Conservation (phyloP, 2,329 filamentous ascomycete genomes). For the Aspergillus ustus region DNA sequence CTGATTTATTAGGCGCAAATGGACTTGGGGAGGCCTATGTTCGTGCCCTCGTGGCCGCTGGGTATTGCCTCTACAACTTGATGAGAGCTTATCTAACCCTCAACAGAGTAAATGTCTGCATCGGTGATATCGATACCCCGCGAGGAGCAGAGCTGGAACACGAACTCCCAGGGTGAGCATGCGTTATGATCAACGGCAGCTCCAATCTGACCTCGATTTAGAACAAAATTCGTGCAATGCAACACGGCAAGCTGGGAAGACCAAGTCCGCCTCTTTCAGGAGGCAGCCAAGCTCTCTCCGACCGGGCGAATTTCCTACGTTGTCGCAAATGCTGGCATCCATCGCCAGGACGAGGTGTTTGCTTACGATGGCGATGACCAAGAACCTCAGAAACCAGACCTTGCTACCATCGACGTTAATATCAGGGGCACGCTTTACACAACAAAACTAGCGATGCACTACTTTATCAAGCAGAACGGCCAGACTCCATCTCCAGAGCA, state of each 20-base stretch:
- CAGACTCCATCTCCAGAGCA: not conserved
- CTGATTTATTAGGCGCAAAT: not conserved
- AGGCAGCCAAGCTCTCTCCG: conserved; percentile 19
- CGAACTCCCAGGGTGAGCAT: not conserved
- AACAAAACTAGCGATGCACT: not conserved
- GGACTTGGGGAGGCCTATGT: not conserved
- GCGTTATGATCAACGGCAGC: not conserved
- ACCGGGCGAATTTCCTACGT: not conserved
- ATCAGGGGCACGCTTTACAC: not conserved
- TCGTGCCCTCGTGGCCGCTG: not conserved
- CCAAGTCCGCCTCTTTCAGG: conserved; percentile 34
- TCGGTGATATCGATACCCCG: not conserved
- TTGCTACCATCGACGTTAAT: not conserved
- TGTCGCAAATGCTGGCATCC: not conserved
- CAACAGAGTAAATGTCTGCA: not conserved
- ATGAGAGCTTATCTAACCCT: not conserved
- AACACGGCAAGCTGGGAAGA: conserved; percentile 38
- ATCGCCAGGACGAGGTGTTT: not conserved
- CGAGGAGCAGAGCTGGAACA: not conserved
- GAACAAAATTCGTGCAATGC: conserved; percentile 36
- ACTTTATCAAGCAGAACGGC: not conserved
- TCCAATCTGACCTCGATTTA: not conserved
- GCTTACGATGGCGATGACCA: not conserved
- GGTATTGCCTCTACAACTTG: not conserved
- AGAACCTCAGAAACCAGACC: not conserved